These are phyloP conservation scores for Fusarium sp. DNA, from an alignment of 2,329 filamentous ascomycete genomes.

Conservation along the genomic window DNA sequence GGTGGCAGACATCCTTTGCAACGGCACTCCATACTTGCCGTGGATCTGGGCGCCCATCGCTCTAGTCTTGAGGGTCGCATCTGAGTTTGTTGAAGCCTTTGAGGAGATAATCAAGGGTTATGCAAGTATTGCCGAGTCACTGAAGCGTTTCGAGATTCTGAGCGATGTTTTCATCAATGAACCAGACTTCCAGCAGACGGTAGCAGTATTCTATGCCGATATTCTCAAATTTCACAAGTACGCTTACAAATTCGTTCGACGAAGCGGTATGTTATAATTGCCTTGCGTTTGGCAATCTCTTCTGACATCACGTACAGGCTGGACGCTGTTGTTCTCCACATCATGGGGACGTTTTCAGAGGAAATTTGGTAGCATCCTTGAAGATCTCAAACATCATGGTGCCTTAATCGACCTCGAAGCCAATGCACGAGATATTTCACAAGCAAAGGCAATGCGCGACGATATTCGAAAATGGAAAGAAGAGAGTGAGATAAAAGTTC, in stretches of 20 bases:
- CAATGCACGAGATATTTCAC: slow-evolving; percentile 45
- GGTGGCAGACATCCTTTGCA: slow-evolving; percentile 56
- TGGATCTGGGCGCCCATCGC: slow-evolving; percentile 61
- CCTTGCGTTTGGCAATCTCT: accelerated
- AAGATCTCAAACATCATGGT: slow-evolving; percentile 48
- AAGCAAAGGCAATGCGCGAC: slow-evolving; percentile 34
- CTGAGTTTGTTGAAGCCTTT: slow-evolving; percentile 54
- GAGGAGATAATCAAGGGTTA: slow-evolving; percentile 56
- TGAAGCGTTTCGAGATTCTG: slow-evolving; percentile 54
- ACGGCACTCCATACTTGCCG: slow-evolving; percentile 58
- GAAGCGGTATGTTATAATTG: slow-evolving; percentile 40
- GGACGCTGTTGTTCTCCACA: slow-evolving; percentile 50
- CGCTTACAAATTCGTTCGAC: slow-evolving; percentile 58
- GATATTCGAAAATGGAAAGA: slow-evolving; percentile 19
- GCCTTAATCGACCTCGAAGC: slow-evolving; percentile 48
- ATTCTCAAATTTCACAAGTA: slow-evolving; percentile 60
- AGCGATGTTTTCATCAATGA: slow-evolving; percentile 45
- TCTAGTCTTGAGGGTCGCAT: slow-evolving; percentile 47
- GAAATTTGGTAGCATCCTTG: slow-evolving; percentile 49
- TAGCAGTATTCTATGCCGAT: slow-evolving; percentile 59
- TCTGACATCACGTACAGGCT: slow-evolving; percentile 43
- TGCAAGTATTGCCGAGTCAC: slow-evolving; percentile 50
- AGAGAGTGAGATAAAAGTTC: not conserved
- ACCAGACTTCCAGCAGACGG: slow-evolving; percentile 52
- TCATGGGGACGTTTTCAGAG: slow-evolving; percentile 54